Conservation (phyloP, 768 basidiomycete genomes). For the Boletus patriciae region DNA sequence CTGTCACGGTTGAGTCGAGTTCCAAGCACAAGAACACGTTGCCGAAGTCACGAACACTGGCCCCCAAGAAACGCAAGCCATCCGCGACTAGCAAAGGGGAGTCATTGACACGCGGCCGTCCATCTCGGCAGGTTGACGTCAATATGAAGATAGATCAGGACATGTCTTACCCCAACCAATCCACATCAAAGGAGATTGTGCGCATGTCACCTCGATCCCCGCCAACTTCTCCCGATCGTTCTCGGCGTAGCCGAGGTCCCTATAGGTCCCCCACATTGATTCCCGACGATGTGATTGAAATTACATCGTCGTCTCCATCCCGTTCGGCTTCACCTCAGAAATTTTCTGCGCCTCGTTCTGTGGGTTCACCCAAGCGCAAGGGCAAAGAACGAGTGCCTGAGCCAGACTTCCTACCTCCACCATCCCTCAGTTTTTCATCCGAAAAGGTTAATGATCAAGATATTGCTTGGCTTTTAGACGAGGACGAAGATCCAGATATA, state of each 20-base stretch:
- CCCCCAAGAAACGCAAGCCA: conserved; percentile 23
- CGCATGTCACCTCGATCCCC: conserved; percentile 8
- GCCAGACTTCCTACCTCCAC: not conserved
- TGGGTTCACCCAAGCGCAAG: not conserved
- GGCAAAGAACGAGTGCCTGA: conserved; percentile 14
- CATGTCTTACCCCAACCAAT: conserved; percentile 19
- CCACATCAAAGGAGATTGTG: conserved; percentile 1
- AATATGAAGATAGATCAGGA: conserved; percentile 57
- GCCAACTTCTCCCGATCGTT: conserved; percentile 16
- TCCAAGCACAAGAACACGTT: conserved; percentile 39
- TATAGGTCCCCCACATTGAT: conserved; percentile 25
- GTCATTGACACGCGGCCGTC: conserved; percentile 39
- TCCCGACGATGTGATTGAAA: conserved; percentile 30
- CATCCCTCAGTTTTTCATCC: not conserved
- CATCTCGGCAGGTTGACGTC: conserved; percentile 45
- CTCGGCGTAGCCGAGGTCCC: not conserved
- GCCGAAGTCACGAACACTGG: conserved; percentile 48
- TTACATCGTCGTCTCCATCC: conserved; percentile 33
- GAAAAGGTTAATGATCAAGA: conserved; percentile 31
- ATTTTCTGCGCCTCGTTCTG: not conserved
- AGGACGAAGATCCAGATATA: conserved; percentile 58
- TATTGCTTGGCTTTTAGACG: conserved; percentile 68
- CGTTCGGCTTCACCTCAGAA: conserved; percentile 16
- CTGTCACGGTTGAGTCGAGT: conserved; percentile 36
- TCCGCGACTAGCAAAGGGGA: conserved; percentile 25